These are phyloP conservation scores for Infundibulicybe gibba DNA, from an alignment of 768 basidiomycete species.

Conservation along the genomic window DNA sequence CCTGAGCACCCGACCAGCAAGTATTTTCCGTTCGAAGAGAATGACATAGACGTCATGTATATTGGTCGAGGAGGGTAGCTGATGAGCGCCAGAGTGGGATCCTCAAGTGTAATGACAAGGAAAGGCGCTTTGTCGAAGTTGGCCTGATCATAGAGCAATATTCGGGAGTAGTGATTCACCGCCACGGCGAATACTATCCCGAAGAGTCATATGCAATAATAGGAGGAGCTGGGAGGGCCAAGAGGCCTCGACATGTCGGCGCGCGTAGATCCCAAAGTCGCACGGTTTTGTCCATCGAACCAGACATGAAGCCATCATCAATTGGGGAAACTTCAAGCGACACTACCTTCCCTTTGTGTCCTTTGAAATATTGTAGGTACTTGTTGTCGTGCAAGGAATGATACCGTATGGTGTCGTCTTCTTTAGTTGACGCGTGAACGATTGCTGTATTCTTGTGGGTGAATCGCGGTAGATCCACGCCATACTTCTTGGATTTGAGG, in stretches of 20 bases:
- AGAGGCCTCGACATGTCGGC: conserved; percentile 71
- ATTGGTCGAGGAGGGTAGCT: conserved; percentile 87
- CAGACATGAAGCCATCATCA: conserved; percentile 95
- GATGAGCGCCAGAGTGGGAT: conserved; percentile 69
- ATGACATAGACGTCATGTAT: conserved; percentile 86
- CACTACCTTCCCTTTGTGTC: conserved; percentile 85
- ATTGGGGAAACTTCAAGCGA: conserved; percentile 90
- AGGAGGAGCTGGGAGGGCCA: conserved; percentile 71
- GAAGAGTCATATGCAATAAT: conserved; percentile 82
- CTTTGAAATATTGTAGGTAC: conserved; percentile 93
- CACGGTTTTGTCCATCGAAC: conserved; percentile 90
- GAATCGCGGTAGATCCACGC: conserved; percentile 90
- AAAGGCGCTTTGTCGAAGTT: conserved; percentile 94
- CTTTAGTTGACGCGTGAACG: conserved; percentile 90
- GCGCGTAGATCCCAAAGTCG: conserved; percentile 93
- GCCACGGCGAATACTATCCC: conserved; percentile 86
- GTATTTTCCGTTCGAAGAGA: conserved; percentile 88
- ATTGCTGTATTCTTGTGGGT: conserved; percentile 88
- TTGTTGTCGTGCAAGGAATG: conserved; percentile 96
- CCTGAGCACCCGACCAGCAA: conserved; percentile 91
- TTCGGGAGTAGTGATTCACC: conserved; percentile 77
- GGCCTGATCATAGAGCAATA: conserved; percentile 80
- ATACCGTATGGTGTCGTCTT: conserved; percentile 92
- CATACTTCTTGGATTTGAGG: conserved; percentile 93
- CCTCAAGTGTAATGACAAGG: conserved; percentile 76